Conservation (phyloP, 2,329 filamentous ascomycete species). For the Ascosphaera aggregata region DNA sequence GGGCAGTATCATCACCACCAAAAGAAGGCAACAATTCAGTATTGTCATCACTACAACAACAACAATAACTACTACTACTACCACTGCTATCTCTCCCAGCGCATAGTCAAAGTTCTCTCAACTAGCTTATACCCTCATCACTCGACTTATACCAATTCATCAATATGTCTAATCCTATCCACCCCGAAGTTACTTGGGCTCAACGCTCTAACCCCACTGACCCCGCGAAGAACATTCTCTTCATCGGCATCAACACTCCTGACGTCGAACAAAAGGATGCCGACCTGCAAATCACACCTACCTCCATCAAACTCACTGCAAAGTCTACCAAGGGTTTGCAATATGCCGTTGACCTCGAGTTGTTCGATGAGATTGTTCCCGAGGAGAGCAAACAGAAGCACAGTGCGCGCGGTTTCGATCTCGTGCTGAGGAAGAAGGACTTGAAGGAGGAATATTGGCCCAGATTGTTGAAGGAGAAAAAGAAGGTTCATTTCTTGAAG, state of each 20-base stretch:
- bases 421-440: slow-evolving; percentile 94
- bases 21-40: no score
- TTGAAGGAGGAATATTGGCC: slow-evolving; percentile 90
- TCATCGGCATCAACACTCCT: slow-evolving; percentile 71
- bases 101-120: no score
- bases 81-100: no score
- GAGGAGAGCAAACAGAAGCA: slow-evolving; percentile 68
- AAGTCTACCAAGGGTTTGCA: slow-evolving; percentile 66
- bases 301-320: slow-evolving; percentile 57
- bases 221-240: slow-evolving; percentile 76
- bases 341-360: slow-evolving; percentile 67
- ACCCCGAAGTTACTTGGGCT: slow-evolving; percentile 69
- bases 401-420: slow-evolving; percentile 66
- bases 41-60: no score
- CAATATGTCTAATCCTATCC: background rate
- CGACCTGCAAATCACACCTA: slow-evolving; percentile 64
- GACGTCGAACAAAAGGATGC: slow-evolving; percentile 56
- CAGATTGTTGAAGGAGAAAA: slow-evolving; percentile 67
- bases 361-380: slow-evolving; percentile 78
- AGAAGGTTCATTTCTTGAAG: slow-evolving; percentile 90
- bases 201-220: slow-evolving; percentile 75
- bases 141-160: background rate
- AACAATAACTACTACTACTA: no score
- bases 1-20: no score
- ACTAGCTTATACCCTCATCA: background rate